These are phyloP conservation scores for Cryptosporidium meleagridis DNA, from an alignment of 169 alveolate genomes.

Conservation along the genomic window DNA sequence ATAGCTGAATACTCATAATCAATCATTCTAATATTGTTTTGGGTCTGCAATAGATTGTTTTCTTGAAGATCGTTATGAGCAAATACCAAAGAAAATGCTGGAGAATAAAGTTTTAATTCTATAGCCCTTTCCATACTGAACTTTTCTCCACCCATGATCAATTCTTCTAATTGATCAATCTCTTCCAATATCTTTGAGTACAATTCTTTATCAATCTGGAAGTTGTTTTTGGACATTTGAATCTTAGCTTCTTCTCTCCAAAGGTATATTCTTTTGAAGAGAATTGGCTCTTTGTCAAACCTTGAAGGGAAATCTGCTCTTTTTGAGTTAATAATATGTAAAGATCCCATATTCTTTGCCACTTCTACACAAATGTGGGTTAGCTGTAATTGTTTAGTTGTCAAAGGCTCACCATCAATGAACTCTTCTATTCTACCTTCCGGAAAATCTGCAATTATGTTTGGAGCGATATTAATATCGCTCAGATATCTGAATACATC, in stretches of 20 bases:
- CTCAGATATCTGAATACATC: slow-evolving; percentile 82
- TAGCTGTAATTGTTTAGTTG: slow-evolving; percentile 77
- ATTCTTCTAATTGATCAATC: slow-evolving; percentile 14
- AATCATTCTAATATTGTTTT: slow-evolving; percentile 80
- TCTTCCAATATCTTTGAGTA: slow-evolving; percentile 27
- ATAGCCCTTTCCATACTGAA: not conserved
- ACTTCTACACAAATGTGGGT: slow-evolving; percentile 78
- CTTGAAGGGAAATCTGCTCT: slow-evolving; percentile 60
- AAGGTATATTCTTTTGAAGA: slow-evolving; percentile 65
- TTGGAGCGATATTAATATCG: slow-evolving; percentile 80
- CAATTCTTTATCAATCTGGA: slow-evolving; percentile 30
- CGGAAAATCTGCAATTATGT: slow-evolving; percentile 77
- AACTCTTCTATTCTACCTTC: slow-evolving; percentile 87
- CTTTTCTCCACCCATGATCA: slow-evolving; percentile 41
- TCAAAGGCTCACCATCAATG: slow-evolving; percentile 82
- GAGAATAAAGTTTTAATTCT: slow-evolving; percentile 21
- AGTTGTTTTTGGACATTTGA: slow-evolving; percentile 36
- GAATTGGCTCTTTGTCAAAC: slow-evolving; percentile 60
- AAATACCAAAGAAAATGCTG: slow-evolving; percentile 79
- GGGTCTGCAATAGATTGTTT: slow-evolving; percentile 81
- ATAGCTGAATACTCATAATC: slow-evolving; percentile 84
- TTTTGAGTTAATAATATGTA: slow-evolving; percentile 46
- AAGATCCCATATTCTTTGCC: slow-evolving; percentile 76
- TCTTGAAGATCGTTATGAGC: slow-evolving; percentile 85
- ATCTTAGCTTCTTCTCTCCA: slow-evolving; percentile 61